Percentiles rank a stretch among this genome's conserved stretches.
Evolutionary conservation across 2,329 filamentous ascomycete species (phyloP).

Genomic region (Rasamsonia emersonii): DNA sequence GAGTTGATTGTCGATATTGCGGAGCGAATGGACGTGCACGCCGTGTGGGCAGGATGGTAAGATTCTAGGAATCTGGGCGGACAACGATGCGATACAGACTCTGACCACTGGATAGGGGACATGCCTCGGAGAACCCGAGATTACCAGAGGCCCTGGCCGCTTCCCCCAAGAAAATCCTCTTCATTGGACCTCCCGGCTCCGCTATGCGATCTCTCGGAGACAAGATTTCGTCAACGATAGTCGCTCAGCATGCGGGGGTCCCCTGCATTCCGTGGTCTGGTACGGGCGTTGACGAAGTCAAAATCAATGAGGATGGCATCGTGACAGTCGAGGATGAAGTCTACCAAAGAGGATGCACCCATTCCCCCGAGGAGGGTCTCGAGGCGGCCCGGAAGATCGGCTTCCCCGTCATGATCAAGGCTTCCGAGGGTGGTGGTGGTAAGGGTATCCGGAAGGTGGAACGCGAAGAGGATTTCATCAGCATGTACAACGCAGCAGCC

Average conservation of each 20-base stretch:
- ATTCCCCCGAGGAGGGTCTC: conserved; percentile 82
- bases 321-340: conserved; percentile 82
- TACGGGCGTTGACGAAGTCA: conserved; percentile 75
- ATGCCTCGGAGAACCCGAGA: conserved; percentile 97
- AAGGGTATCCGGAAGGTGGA: conserved; percentile 98
- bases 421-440: conserved; percentile 97
- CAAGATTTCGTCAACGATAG: conserved; percentile 99
- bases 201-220: conserved; percentile 98
- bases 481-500: conserved; percentile 88
- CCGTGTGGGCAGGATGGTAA: conserved; percentile 98
- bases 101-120: conserved; percentile 54
- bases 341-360: conserved; percentile 86
- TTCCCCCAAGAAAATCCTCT: conserved; percentile 96
- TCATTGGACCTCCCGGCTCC: conserved; percentile 94
- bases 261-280: conserved; percentile 99
- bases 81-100: too few relatives aligned
- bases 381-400: conserved; percentile 80
- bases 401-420: conserved; percentile 99
- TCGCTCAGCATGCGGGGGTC: conserved; percentile 91
- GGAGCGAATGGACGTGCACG: conserved; percentile 96
- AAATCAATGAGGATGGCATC: conserved; percentile 70
- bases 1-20: conserved; percentile 98
- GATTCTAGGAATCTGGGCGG: conserved; percentile 26
- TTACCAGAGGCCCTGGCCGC: conserved; percentile 92
- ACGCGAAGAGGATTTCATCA: conserved; percentile 72